Evolutionary conservation across 805 yeast genomes (phyloP).

Genomic region (Candida glaebosa): DNA sequence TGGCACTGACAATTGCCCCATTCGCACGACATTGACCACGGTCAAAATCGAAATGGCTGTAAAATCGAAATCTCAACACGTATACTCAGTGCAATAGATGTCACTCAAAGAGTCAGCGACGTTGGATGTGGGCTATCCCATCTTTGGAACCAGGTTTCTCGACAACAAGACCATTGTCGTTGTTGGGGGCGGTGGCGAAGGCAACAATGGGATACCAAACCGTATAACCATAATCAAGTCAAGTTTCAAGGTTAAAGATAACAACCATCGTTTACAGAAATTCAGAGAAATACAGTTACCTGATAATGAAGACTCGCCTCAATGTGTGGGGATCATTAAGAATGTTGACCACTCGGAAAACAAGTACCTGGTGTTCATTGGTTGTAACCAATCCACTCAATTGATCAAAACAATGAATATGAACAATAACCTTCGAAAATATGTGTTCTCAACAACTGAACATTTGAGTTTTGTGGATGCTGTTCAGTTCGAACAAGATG

Average conservation of each 20-base stretch:
- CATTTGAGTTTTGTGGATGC: constrained; percentile 60
- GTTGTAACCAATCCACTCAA: constrained; percentile 68
- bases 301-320: constrained; percentile 81
- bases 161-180: constrained; percentile 59
- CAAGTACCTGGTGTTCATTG: constrained; percentile 56
- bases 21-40: no score
- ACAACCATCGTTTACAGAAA: constrained; percentile 45
- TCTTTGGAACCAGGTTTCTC: constrained; percentile 73
- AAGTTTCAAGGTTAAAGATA: constrained; percentile 47
- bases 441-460: constrained; percentile 50
- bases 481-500: constrained; percentile 52
- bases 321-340: constrained; percentile 58
- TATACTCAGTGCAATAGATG: constrained; percentile 14
- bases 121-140: constrained; percentile 63
- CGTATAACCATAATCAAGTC: constrained; percentile 66
- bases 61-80: not conserved
- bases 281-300: constrained; percentile 61
- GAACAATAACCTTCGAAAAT: constrained; percentile 73
- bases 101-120: constrained; percentile 33
- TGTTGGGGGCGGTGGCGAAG: constrained; percentile 96
- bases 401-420: constrained; percentile 52
- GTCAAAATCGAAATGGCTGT: not conserved
- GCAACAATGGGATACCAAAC: constrained; percentile 83
- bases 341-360: constrained; percentile 27
- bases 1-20: no score